A percentile compares a stretch with the other conserved stretches of the same genome.
These are phyloP conservation scores for Tillandsia leiboldiana DNA, from an alignment of 176 grass and related monocot genomes.

Conservation along the genomic window DNA sequence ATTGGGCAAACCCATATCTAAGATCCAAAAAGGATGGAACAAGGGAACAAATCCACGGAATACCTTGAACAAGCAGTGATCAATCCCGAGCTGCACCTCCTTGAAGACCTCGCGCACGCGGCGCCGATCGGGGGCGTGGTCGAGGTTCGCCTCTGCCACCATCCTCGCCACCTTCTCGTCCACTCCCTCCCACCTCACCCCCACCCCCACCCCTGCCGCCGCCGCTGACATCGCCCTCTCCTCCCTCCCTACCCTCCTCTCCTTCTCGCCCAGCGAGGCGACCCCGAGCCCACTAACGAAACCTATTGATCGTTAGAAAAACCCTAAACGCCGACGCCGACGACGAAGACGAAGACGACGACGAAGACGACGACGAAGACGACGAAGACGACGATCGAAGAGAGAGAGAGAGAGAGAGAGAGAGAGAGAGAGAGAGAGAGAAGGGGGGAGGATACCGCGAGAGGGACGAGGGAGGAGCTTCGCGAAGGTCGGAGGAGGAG, in stretches of 20 bases:
- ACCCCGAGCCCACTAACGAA: neutral
- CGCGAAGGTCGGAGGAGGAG: constrained; percentile 5
- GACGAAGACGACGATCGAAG: no score
- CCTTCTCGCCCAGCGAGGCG: neutral
- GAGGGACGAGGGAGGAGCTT: constrained; percentile 8
- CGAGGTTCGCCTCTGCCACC: constrained; percentile 50
- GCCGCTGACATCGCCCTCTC: constrained; percentile 4
- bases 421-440: constrained; percentile 4
- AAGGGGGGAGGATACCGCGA: constrained; percentile 5
- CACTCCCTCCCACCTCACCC: constrained; percentile 24
- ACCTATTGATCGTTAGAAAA: neutral
- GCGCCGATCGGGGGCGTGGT: constrained; percentile 62
- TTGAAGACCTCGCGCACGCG: constrained; percentile 77
- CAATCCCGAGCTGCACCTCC: constrained; percentile 63
- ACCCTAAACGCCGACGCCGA: no score
- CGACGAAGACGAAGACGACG: no score
- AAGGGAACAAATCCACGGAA: no score
- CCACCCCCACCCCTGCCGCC: neutral
- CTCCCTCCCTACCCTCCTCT: constrained; percentile 9
- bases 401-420: no score
- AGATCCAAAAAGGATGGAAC: neutral
- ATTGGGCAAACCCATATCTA: neutral
- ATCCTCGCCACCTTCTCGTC: constrained; percentile 53
- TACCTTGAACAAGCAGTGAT: constrained; percentile 91
- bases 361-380: no score